Conservation (phyloP, 805 yeast species). For the Debaryomyces castellii region DNA sequence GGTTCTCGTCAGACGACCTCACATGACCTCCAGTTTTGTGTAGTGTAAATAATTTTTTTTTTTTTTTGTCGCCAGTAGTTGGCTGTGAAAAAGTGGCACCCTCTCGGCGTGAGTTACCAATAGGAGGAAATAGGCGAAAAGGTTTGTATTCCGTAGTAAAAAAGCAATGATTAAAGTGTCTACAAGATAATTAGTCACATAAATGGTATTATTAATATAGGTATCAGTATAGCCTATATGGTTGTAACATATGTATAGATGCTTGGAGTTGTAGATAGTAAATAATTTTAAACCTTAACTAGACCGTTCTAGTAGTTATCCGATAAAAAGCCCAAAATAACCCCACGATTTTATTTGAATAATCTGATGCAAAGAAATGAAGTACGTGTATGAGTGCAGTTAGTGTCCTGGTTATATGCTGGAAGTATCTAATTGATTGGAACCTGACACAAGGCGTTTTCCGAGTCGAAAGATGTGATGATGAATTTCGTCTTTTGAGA, state of each 20-base stretch:
- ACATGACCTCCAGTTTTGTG: not conserved
- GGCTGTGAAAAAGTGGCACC: slow-evolving; percentile 1
- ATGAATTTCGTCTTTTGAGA: slow-evolving; percentile 21
- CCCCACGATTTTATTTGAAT: not conserved
- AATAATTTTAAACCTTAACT: not conserved
- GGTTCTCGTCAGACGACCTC: not conserved
- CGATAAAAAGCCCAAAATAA: slow-evolving; percentile 2
- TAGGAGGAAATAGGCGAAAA: slow-evolving; percentile 8
- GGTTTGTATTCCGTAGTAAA: not conserved
- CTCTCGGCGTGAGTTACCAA: slow-evolving; percentile 9
- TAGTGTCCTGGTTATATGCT: too few species aligned
- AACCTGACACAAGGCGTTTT: slow-evolving; percentile 16
- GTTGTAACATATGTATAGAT: not conserved
- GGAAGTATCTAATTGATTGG: not conserved
- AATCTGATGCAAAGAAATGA: slow-evolving; percentile 1
- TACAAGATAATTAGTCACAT: not conserved
- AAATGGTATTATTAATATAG: not conserved
- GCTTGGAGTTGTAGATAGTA: not conserved
- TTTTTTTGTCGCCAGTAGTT: not conserved
- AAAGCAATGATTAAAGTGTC: not conserved
- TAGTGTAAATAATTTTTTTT: not conserved
- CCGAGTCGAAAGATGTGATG: slow-evolving; percentile 32
- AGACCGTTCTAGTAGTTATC: not conserved
- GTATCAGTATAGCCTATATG: not conserved
- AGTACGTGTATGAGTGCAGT: not conserved